These are phyloP conservation scores for Acacia melanoxylon DNA, from an alignment of 306 rosid species.

Conservation along the genomic window DNA sequence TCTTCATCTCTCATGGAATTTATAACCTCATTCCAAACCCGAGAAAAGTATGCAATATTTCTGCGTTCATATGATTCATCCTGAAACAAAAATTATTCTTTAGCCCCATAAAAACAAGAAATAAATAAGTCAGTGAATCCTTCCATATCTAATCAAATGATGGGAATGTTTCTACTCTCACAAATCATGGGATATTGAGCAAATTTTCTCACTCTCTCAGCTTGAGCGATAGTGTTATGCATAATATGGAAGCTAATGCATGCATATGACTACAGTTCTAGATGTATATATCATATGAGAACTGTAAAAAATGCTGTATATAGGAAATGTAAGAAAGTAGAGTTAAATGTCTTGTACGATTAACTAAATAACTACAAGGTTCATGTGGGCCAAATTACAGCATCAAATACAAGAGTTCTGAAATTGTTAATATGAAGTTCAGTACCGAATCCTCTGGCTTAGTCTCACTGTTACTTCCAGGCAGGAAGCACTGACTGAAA, in stretches of 20 bases:
- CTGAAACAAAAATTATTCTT: conserved; percentile 50
- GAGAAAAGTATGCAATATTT: conserved; percentile 77
- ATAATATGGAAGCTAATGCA: neutral
- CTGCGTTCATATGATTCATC: conserved; percentile 46
- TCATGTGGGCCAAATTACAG: neutral
- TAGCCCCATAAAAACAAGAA: conserved; percentile 9
- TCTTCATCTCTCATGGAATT: conserved; percentile 83
- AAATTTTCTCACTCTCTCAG: neutral
- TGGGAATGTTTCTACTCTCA: neutral
- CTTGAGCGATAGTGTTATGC: neutral
- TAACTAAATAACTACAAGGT: neutral
- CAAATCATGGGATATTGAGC: neutral
- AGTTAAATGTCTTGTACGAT: neutral
- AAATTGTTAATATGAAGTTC: conserved; percentile 32
- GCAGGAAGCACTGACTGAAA: conserved; percentile 69
- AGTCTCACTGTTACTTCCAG: conserved; percentile 39
- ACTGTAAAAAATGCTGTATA: neutral
- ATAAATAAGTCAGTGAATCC: neutral
- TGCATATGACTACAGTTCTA: neutral
- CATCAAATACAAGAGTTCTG: conserved; percentile 21
- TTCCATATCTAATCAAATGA: neutral
- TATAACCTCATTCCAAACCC: conserved; percentile 90
- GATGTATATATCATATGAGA: neutral
- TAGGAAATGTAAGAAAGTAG: neutral
- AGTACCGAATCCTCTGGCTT: conserved; percentile 43